Base-by-base conservation (phyloP, 1,284 basidiomycete species). In the Hemileia vastatrix region DNA sequence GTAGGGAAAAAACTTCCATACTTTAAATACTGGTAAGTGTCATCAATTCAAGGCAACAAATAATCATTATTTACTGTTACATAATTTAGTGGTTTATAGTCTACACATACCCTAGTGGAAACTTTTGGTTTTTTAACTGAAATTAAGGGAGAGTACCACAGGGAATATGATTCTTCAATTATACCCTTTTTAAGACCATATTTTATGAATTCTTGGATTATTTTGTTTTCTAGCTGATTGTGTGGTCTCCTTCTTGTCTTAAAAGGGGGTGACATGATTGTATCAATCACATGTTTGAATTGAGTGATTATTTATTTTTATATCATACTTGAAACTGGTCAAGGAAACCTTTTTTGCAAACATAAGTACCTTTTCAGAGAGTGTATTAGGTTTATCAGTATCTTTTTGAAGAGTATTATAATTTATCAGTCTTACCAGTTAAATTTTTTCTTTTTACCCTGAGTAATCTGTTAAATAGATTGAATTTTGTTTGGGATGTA, bases 261-360 rank as follows among this genome's bases (percentile, higher is more conserved):
- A 19, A 31, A 11, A 8, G 43, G 23, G 15, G 15, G 21, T 2
- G 33, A 11, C 1, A 23, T 45, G 18, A 23, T 32, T 8, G 55
- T 57, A 13, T 57, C 45, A 2, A 57, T 57, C 13, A 31, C 23
- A 4, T 57, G 55, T 32, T 48, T 18, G 19, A 47, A 57, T 45
- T 31, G 32, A 6, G 9, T 48, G 15, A 1, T 31, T 44, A 21
- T 36, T 27, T 15, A 48, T 23, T 1, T 31, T 45, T 6, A 47
- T 45, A 18, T 45, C 33, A 15, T 57, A 15, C 0, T 45, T 23
- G 13, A 45, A 57, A 8, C 23, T 1, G n/a, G 45, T 15, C 9
- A 45, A 27, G n/a, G 55, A 13, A 1, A 27, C 48, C 23, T 32
- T 31, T 19, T 33, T 5, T 8, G 44, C 55, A 1, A 57, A 4